Base-by-base conservation (phyloP, 2,329 filamentous ascomycete genomes). In the Myotisia sp. region DNA sequence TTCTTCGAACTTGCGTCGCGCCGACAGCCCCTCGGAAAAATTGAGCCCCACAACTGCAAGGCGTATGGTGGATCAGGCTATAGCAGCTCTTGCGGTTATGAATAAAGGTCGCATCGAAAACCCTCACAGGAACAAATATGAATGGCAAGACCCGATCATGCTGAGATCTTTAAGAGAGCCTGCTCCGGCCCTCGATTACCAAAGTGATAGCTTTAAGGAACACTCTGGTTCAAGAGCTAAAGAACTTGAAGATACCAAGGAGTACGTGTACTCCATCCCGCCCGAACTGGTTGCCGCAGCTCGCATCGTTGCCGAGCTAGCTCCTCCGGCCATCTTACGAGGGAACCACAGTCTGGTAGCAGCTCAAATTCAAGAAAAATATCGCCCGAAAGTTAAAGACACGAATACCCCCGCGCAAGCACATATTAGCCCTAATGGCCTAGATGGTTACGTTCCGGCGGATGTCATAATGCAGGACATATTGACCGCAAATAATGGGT, bases 371-470 rank as follows among this genome's bases (percentile, higher is more conserved):
- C 33, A 29, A 20, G 24, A 10, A 23, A 33, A 17, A 24, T 28
- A 38, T 30, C 19, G 10, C 6, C 4, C 12, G 6, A 27, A 38
- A 18, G 17, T 8, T 7, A 38, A 30, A 9, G 36, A 38, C 2
- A 76, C 73, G 21, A 83, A 92, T 1, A 33, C 29, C 14, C 35
- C 35, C 9, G 29, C n/a, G 4, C 35, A 37, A 16, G 2, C 21
- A 10, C 22, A 37, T 22, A 7, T 33, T 12, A 20, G 22, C 16
- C 29, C 35, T 5, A 37, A 28, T 18, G 35, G 35, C 2, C 12
- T 33, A 33, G 20, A 26, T n/a, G 30, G 19, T 10, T 33, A 33
- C 14, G 20, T 23, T n/a, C 4, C 17, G 10, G 14, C 30, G 6
- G 6, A 9, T 8, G 20, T 8, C 18, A 21, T 16, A 3, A 9